These are phyloP conservation scores for Alternaria ventricosa DNA, from an alignment of 2,329 filamentous ascomycete genomes.

Conservation along the genomic window DNA sequence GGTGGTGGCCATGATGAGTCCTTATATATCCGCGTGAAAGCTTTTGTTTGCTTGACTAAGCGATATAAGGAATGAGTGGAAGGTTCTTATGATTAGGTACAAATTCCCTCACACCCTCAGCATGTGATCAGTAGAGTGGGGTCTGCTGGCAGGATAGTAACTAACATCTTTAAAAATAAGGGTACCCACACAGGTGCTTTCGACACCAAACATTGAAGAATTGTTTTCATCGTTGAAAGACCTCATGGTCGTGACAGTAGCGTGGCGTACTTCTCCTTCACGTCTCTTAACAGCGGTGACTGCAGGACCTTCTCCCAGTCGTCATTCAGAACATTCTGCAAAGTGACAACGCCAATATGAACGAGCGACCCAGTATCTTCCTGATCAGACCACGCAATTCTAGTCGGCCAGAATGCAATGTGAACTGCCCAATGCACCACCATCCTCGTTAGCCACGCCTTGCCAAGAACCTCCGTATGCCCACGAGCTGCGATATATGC, in stretches of 20 bases:
- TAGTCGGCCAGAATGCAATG: slow-evolving; percentile 44
- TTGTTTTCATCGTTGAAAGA: not conserved
- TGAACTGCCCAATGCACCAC: slow-evolving; percentile 47
- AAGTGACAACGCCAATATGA: slow-evolving; percentile 24
- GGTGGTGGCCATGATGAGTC: not conserved
- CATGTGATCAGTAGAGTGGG: not conserved
- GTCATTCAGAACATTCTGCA: slow-evolving; percentile 19
- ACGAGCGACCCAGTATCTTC: slow-evolving; percentile 36
- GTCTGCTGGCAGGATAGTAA: not conserved
- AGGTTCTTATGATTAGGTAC: not conserved
- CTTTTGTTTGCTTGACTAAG: not conserved
- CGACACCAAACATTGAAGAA: rapidly evolving
- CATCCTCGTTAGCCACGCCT: slow-evolving; percentile 32
- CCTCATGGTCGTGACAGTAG: not conserved
- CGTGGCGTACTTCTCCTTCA: slow-evolving; percentile 12
- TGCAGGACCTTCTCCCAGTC: slow-evolving; percentile 31
- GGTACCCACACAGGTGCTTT: not conserved
- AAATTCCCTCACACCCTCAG: not conserved
- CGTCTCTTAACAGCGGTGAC: slow-evolving; percentile 16
- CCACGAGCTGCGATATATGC: slow-evolving; percentile 25
- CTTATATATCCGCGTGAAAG: not conserved
- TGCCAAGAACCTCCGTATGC: slow-evolving; percentile 7
- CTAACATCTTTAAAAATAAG: not conserved
- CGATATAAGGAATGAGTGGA: rapidly evolving
- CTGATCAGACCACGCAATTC: slow-evolving; percentile 36